Percentiles rank a stretch among this genome's conserved stretches.
Conservation (phyloP, 768 basidiomycete genomes). For the Mycena capillaripes region DNA sequence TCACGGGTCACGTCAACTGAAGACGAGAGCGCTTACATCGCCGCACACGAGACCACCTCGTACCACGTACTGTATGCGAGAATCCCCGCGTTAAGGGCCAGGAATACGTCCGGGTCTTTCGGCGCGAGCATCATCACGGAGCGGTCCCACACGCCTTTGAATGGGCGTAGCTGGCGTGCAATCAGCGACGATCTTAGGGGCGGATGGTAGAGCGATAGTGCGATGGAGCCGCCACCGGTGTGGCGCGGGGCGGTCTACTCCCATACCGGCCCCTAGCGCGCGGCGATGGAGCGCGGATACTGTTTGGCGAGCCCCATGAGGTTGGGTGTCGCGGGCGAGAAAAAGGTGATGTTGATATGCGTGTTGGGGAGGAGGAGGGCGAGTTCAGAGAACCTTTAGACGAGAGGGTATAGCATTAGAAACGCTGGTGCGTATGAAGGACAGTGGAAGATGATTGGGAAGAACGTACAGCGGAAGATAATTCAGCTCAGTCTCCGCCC, state of each 20-base stretch:
- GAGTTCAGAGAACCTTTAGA: conserved; percentile 55
- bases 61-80: conserved; percentile 51
- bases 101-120: conserved; percentile 52
- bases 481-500: conserved; percentile 57
- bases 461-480: conserved; percentile 55
- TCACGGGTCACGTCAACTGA: background rate
- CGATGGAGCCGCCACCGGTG: conserved; percentile 52
- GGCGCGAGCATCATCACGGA: conserved; percentile 36
- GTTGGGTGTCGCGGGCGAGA: conserved; percentile 48
- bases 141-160: conserved; percentile 26
- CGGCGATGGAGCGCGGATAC: conserved; percentile 43
- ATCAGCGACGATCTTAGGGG: conserved; percentile 39
- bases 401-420: background rate
- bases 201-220: conserved; percentile 46
- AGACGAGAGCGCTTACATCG: conserved; percentile 18
- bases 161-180: conserved; percentile 39
- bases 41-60: conserved; percentile 46
- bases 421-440: background rate
- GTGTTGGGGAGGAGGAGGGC: conserved; percentile 57
- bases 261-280: conserved; percentile 40
- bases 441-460: background rate
- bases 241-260: conserved; percentile 51
- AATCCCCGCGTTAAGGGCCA: conserved; percentile 57
- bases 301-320: conserved; percentile 45
- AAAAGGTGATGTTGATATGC: conserved; percentile 54